Evolutionary conservation across 106 monocot species (phyloP), one percentile per base, ranked within the genome.

Genomic region (Allium sativum): DNA sequence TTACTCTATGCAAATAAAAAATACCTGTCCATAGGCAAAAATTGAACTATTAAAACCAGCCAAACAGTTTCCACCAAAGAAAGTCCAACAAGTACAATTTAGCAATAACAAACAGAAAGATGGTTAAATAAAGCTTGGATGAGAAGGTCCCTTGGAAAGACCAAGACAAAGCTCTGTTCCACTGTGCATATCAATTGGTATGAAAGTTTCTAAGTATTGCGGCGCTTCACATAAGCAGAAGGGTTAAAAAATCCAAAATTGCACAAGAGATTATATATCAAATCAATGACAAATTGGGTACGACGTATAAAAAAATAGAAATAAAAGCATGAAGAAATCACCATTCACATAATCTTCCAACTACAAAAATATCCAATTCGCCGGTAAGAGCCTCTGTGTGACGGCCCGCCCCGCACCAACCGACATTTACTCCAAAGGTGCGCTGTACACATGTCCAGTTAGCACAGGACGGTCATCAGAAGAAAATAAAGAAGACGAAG

Each of bases 161-260:
- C 90, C 85, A 55, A 79, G 85, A 46, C 79, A 79, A 74, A 86
- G 82, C 65, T 90, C 90, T 85, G 85, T 85, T 5, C 77, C 85
- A 45, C 86, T 79, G 48, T 90, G 90, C 82, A 82, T 77, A 59
- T 90, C 93, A 0, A 56, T 45, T 41, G 79, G 79, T n/a, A 72
- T 54, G 58, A 85, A 73, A 20, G 56, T 76, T 60, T 93, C 93
- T 4, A 88, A 85, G 31, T 93, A 81, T 65, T 79, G 84, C n/a
- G 88, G 93, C 66, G 85, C 93, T 93, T 75, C 72, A 70, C 59
- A 55, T 12, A 1, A 40, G 8, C 48, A 50, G 8, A 50, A 6
- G 15, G 15, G 15, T 50, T 12, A 50, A 6, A 50, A 50, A 7
- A 12, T 50, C 4, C 11, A 50, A 11, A 12, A 15, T 50, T 11